A percentile compares a stretch with the other conserved stretches of the same genome.
Evolutionary conservation across 257 asterid species (phyloP).

Genomic region (Leptodermis oblonga): DNA sequence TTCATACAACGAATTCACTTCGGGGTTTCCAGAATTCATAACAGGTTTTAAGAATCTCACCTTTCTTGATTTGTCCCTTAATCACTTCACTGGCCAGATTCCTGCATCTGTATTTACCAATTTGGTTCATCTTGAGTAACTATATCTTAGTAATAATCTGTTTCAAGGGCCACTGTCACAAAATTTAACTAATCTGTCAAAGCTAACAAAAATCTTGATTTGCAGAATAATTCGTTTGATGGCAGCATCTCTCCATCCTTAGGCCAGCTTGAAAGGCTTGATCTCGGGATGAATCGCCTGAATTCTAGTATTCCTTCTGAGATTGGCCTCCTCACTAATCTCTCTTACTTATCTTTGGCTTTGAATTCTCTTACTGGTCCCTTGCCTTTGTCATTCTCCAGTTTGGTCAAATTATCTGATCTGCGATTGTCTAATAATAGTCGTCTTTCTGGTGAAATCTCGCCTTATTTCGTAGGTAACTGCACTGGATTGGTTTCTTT

Average conservation of each 20-base stretch:
- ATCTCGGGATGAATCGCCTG: slow-evolving; percentile 15
- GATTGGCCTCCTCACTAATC: slow-evolving; percentile 32
- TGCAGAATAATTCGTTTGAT: slow-evolving; percentile 46
- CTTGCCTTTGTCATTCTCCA: slow-evolving; percentile 62
- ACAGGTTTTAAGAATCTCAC: slow-evolving; percentile 47
- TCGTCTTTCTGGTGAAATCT: slow-evolving; percentile 52
- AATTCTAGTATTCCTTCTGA: slow-evolving; percentile 38
- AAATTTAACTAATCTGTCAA: slow-evolving; percentile 42
- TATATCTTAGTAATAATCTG: slow-evolving; percentile 38
- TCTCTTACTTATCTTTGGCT: slow-evolving; percentile 26
- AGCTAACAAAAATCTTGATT: slow-evolving; percentile 37
- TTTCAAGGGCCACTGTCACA: slow-evolving; percentile 51
- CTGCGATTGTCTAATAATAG: slow-evolving; percentile 56
- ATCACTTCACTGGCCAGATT: slow-evolving; percentile 48
- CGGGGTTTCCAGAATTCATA: slow-evolving; percentile 58
- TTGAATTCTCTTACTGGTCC: slow-evolving; percentile 43
- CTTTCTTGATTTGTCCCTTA: slow-evolving; percentile 59
- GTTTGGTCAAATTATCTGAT: slow-evolving; percentile 35
- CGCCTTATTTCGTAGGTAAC: slow-evolving; percentile 31
- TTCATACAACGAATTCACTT: slow-evolving; percentile 35
- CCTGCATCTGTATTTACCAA: slow-evolving; percentile 52
- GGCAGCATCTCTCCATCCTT: slow-evolving; percentile 39
- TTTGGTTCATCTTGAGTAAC: slow-evolving; percentile 45
- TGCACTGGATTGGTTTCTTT: slow-evolving; percentile 57
- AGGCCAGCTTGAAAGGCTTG: slow-evolving; percentile 25